Percentiles rank a stretch among this genome's conserved stretches.
Evolutionary conservation across 441 rosid genomes (phyloP).

Genomic region (Rhodomyrtus psidioides): DNA sequence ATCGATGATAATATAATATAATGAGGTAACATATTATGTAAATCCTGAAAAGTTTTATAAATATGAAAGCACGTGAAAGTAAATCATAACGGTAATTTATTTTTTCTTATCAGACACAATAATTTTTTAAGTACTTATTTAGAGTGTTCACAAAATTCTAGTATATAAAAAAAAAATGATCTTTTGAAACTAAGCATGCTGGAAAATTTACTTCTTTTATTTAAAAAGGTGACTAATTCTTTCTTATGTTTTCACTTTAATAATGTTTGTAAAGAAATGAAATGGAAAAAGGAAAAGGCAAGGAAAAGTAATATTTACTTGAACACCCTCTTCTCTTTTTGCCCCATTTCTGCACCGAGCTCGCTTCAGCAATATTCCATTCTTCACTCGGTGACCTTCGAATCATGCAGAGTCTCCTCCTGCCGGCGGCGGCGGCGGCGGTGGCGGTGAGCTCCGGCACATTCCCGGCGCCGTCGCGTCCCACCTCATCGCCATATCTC

Average conservation of each 20-base stretch:
- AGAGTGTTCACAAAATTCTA: neutral
- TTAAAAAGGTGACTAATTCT: too few species aligned
- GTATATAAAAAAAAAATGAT: too few species aligned
- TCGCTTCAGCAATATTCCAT: neutral
- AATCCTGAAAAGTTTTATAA: too few species aligned
- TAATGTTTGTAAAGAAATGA: neutral
- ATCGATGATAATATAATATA: too few species aligned
- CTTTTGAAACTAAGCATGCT: too few species aligned
- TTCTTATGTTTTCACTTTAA: too few species aligned
- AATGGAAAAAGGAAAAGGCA: neutral
- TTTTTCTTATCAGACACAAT: neutral
- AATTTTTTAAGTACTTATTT: too few species aligned
- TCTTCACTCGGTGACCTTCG: neutral
- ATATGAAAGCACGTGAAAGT: neutral
- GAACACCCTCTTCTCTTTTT: neutral
- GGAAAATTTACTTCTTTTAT: too few species aligned
- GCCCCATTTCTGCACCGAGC: neutral
- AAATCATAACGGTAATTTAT: too few species aligned
- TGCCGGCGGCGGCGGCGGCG: slow-evolving; percentile 57
- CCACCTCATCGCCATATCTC: slow-evolving; percentile 4
- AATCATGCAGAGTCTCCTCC: slow-evolving; percentile 57
- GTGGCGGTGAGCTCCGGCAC: slow-evolving; percentile 30
- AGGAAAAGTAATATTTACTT: neutral
- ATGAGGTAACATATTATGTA: too few species aligned
- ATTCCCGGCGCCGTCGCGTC: slow-evolving; percentile 16